Percentiles rank a stretch among this genome's conserved stretches.
Evolutionary conservation across 169 alveolate genomes (phyloP).

Genomic region (Plasmodium gaboni): DNA sequence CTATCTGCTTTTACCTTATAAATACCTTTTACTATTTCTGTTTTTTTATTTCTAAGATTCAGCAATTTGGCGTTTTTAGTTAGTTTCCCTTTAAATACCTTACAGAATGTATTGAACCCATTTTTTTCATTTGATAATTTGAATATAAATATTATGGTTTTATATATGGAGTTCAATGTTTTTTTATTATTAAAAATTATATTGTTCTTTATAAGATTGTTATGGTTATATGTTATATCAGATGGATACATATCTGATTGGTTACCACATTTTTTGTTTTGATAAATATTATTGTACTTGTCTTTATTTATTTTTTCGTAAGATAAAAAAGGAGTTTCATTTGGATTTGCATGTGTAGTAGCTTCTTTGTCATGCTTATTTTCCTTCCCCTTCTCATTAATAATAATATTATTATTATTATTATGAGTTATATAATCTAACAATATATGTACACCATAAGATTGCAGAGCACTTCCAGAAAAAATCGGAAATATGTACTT

Average conservation of each 20-base stretch:
- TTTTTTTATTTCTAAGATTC: slow-evolving; percentile 61
- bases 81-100: slow-evolving; percentile 58
- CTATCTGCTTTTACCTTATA: slow-evolving; percentile 80
- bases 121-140: slow-evolving; percentile 67
- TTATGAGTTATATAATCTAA: slow-evolving; percentile 34
- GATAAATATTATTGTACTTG: not conserved
- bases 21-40: slow-evolving; percentile 74
- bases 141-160: slow-evolving; percentile 66
- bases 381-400: not conserved
- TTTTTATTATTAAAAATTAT: not conserved
- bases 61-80: slow-evolving; percentile 51
- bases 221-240: not conserved
- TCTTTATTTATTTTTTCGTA: not conserved
- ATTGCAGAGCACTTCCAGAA: slow-evolving; percentile 72
- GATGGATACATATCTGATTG: too few species aligned
- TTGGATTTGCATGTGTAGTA: not conserved
- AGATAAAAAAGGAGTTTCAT: not conserved
- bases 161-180: not conserved
- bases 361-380: not conserved
- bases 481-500: slow-evolving; percentile 46
- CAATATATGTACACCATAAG: slow-evolving; percentile 50
- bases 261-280: too few species aligned
- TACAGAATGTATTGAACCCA: slow-evolving; percentile 62
- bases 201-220: not conserved
- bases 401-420: not conserved